A percentile compares a stretch with the other conserved stretches of the same genome.
phyloP scores from a whole-genome alignment of 495 filamentous ascomycete genomes.

The Chaetomidium leptoderma region DNA sequence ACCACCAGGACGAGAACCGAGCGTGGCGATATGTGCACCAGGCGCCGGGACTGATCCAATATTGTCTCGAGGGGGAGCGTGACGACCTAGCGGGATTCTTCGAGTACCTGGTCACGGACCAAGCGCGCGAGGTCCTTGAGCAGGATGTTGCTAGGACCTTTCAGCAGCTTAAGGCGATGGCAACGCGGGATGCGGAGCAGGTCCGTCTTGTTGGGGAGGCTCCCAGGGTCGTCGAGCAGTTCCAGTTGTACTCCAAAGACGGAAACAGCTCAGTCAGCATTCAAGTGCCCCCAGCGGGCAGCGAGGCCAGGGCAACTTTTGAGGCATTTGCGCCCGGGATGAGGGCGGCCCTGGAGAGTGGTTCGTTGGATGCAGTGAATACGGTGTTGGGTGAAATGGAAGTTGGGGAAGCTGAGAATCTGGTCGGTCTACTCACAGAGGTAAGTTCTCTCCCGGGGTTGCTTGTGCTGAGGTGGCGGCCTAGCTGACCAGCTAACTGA shows the following conservation, averaged over 20 bases:
- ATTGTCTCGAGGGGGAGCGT: constrained; percentile 81
- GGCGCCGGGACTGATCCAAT: constrained; percentile 83
- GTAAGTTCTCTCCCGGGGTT: constrained; percentile 42
- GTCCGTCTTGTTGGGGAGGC: no score
- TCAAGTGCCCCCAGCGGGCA: constrained; percentile 62
- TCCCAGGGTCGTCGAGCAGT: constrained; percentile 86
- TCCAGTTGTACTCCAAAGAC: constrained; percentile 78
- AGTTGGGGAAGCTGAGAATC: constrained; percentile 83
- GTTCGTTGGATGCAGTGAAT: constrained; percentile 87
- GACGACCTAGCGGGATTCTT: constrained; percentile 95
- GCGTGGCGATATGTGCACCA: constrained; percentile 89
- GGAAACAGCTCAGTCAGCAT: constrained; percentile 70
- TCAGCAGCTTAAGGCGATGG: constrained; percentile 59
- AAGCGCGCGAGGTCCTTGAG: constrained; percentile 80
- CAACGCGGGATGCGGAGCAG: constrained; percentile 59
- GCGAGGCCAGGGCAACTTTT: constrained; percentile 68
- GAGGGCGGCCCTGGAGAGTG: constrained; percentile 75
- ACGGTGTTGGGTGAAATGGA: constrained; percentile 85
- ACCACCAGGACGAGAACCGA: constrained; percentile 49
- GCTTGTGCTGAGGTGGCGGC: no score
- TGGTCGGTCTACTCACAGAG: constrained; percentile 77
- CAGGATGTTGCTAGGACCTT: constrained; percentile 90
- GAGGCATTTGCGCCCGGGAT: constrained; percentile 76
- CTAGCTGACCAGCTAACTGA: no score
- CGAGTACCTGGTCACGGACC: constrained; percentile 90